phyloP scores from a whole-genome alignment of 371 early-diverging fungal species.

The Mortierella sp. region DNA sequence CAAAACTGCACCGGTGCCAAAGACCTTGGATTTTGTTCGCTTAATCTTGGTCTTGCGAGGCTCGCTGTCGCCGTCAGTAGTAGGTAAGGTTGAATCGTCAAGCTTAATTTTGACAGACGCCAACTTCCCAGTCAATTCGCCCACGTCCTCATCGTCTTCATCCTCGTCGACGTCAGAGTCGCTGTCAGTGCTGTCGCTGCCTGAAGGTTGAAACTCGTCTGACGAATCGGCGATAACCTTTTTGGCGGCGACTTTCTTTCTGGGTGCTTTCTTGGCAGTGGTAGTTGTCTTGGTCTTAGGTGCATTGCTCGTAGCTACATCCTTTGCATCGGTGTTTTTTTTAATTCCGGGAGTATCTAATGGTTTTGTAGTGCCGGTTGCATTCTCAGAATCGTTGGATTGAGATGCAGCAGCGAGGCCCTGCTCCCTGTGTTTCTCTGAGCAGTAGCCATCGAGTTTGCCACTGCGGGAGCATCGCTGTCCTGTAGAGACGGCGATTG shows the following conservation, averaged over 20 bases:
- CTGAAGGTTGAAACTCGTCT: conserved; percentile 31
- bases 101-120: conserved; percentile 48
- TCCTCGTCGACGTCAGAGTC: conserved; percentile 19
- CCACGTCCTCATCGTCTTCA: conserved; percentile 27
- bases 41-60: conserved; percentile 21
- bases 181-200: conserved; percentile 14
- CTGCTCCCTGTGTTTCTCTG: conserved; percentile 51
- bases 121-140: conserved; percentile 33
- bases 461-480: conserved; percentile 42
- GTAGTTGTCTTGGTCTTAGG: neutral
- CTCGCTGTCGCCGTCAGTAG: neutral
- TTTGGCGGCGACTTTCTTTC: conserved; percentile 11
- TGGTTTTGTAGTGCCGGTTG: conserved; percentile 22
- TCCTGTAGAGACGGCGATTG: conserved; percentile 51
- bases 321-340: conserved; percentile 16
- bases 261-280: conserved; percentile 21
- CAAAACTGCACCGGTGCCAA: conserved; percentile 22
- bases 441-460: conserved; percentile 52
- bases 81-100: conserved; percentile 30
- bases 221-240: conserved; percentile 31
- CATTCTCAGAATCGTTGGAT: conserved; percentile 30
- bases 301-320: conserved; percentile 8
- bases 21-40: conserved; percentile 27
- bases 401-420: conserved; percentile 1
- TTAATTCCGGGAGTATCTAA: conserved; percentile 12